These are phyloP conservation scores for Citrus unshiu DNA, from an alignment of 345 rosid genomes.

Conservation along the genomic window DNA sequence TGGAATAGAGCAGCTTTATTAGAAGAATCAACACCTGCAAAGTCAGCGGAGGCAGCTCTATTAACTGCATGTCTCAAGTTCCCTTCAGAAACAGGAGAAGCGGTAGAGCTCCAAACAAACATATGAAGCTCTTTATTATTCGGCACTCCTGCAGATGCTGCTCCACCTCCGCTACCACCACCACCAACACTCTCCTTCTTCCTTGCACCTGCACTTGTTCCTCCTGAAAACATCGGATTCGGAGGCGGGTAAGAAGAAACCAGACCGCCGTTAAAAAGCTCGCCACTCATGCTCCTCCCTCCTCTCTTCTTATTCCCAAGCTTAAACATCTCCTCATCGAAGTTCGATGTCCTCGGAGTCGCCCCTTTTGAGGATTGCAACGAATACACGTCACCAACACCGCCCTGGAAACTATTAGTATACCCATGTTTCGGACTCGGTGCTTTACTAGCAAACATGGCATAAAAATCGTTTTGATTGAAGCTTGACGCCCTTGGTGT, in stretches of 20 bases:
- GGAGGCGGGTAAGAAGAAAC: conserved; percentile 20
- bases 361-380: conserved; percentile 17
- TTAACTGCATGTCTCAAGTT: conserved; percentile 14
- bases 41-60: conserved; percentile 17
- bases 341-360: conserved; percentile 34
- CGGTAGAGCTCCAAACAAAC: conserved; percentile 46
- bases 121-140: conserved; percentile 35
- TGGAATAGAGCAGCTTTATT: neutral
- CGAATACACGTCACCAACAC: conserved; percentile 9
- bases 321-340: conserved; percentile 28
- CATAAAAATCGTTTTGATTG: conserved; percentile 44
- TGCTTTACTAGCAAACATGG: conserved; percentile 15
- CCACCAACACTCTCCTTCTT: conserved; percentile 3
- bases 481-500: conserved; percentile 53
- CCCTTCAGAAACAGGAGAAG: conserved; percentile 34
- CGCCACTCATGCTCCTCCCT: conserved; percentile 34
- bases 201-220: conserved; percentile 1
- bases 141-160: neutral
- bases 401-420: conserved; percentile 1
- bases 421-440: conserved; percentile 14
- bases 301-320: conserved; percentile 6
- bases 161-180: neutral
- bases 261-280: conserved; percentile 21
- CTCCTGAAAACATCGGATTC: conserved; percentile 17
- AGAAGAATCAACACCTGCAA: conserved; percentile 2